Evolutionary conservation across 2,329 filamentous ascomycete genomes (phyloP), one percentile per base, ranked within the genome.

Genomic region (Colletotrichum lentis): DNA sequence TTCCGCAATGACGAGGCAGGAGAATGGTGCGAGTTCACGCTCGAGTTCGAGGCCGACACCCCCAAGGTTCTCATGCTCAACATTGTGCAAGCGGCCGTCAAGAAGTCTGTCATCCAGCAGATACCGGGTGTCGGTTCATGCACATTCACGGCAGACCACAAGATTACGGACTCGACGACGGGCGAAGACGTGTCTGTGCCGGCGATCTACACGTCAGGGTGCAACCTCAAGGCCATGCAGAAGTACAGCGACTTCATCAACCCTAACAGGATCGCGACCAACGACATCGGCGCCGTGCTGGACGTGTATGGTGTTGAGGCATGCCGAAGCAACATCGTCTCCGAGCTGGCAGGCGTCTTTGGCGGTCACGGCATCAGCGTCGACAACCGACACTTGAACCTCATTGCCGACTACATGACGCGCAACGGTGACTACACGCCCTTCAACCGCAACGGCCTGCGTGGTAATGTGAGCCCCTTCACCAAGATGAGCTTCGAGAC

Each of bases 401-500:
- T 99, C 72, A 98, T 99, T 73, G 95, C 92, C 54, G 96, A 99
- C 78, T 93, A 93, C 78, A 99, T 99, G 96, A 99, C 96, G n/a
- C 88, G 95, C 61, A 90, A 90, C 68, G 96, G 96, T 72, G 90
- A 88, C 1, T 99, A 96, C 81, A 91, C 90, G 55, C 90, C 96
- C 0, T 99, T 99, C 82, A 97, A 93, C 80, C 91, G 96, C 56
- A 96, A 92, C 76, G 96, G 95, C 1, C 83, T 99, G 69, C 90
- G 89, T 76, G 90, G 92, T 71, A 94, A 93, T 75, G 90, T 95
- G 35, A 94, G 90, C 72, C 94, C 96, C 0, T 95, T 99, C 73
- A 95, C 96, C 80, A 98, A 98, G 86, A 98, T 98, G 95, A 97
- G 93, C 78, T 99, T 98, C 81, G 96, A 99, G 86, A 99, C 96